Evolutionary conservation across 768 basidiomycete species (phyloP).

Genomic region (Tulasnella calospora): DNA sequence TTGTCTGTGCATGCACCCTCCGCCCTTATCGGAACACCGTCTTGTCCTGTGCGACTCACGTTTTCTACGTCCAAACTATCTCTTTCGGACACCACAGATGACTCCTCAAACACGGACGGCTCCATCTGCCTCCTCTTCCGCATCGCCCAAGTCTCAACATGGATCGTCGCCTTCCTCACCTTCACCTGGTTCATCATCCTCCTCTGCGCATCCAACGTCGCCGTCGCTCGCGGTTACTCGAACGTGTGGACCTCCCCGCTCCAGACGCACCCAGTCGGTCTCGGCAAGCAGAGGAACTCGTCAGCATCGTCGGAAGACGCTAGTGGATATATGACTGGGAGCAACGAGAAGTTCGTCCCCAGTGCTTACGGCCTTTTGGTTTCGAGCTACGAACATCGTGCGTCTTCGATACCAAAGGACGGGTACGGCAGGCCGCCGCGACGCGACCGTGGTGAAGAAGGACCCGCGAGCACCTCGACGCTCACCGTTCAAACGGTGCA

Average conservation of each 20-base stretch:
- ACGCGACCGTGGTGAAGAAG: neutral
- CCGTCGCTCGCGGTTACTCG: neutral
- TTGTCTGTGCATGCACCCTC: no score
- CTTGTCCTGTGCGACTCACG: no score
- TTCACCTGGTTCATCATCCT: neutral
- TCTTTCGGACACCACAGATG: neutral
- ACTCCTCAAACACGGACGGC: neutral
- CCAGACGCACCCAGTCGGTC: neutral
- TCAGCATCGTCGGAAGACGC: neutral
- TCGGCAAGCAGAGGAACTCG: neutral
- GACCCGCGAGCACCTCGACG: neutral
- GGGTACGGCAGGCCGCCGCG: neutral
- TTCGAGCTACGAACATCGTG: neutral
- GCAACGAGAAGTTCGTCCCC: neutral
- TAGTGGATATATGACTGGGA: neutral
- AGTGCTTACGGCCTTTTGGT: neutral
- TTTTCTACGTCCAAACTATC: no score
- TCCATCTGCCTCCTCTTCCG: conserved; percentile 3
- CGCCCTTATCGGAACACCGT: no score
- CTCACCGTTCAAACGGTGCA: neutral
- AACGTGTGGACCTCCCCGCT: neutral
- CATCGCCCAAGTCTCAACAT: neutral
- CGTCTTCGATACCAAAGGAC: neutral
- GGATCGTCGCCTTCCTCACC: neutral
- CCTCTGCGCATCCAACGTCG: neutral